These are phyloP conservation scores for Yamadazyma laniorum DNA, from an alignment of 805 yeast genomes.

Conservation along the genomic window DNA sequence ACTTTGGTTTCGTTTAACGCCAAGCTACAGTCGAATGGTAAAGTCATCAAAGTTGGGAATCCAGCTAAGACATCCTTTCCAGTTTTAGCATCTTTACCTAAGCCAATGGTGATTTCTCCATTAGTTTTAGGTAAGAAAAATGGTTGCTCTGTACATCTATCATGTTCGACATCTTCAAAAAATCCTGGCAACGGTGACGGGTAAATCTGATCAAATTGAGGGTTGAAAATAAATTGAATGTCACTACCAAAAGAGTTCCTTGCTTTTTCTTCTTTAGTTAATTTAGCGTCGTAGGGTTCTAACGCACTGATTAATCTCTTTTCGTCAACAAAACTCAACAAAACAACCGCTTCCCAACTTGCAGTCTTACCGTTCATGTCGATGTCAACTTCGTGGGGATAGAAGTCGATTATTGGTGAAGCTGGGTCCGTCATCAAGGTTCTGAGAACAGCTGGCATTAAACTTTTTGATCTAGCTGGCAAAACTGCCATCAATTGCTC, in stretches of 20 bases:
- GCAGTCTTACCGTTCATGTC: slow-evolving; percentile 95
- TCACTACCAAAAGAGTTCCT: slow-evolving; percentile 78
- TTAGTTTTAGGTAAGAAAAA: slow-evolving; percentile 51
- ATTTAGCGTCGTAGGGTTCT: slow-evolving; percentile 57
- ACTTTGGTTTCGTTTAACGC: slow-evolving; percentile 65
- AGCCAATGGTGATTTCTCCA: slow-evolving; percentile 49
- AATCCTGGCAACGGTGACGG: slow-evolving; percentile 75
- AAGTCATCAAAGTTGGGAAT: slow-evolving; percentile 77
- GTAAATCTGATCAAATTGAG: slow-evolving; percentile 66
- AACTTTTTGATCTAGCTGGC: slow-evolving; percentile 82
- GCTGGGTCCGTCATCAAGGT: slow-evolving; percentile 79
- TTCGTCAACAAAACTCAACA: slow-evolving; percentile 88
- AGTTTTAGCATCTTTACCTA: slow-evolving; percentile 60
- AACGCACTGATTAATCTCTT: slow-evolving; percentile 69
- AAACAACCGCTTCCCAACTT: slow-evolving; percentile 96
- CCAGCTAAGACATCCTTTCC: slow-evolving; percentile 83
- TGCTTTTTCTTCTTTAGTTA: slow-evolving; percentile 65
- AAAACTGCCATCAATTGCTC: slow-evolving; percentile 97
- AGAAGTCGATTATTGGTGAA: slow-evolving; percentile 87
- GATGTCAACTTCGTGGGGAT: slow-evolving; percentile 81
- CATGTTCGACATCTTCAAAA: slow-evolving; percentile 74
- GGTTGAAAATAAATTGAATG: slow-evolving; percentile 67
- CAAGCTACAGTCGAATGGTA: slow-evolving; percentile 58
- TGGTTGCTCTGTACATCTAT: slow-evolving; percentile 69
- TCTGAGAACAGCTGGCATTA: slow-evolving; percentile 78